These are phyloP conservation scores for Biscogniauxia sp. DNA, from an alignment of 2,329 filamentous ascomycete species.

Conservation along the genomic window DNA sequence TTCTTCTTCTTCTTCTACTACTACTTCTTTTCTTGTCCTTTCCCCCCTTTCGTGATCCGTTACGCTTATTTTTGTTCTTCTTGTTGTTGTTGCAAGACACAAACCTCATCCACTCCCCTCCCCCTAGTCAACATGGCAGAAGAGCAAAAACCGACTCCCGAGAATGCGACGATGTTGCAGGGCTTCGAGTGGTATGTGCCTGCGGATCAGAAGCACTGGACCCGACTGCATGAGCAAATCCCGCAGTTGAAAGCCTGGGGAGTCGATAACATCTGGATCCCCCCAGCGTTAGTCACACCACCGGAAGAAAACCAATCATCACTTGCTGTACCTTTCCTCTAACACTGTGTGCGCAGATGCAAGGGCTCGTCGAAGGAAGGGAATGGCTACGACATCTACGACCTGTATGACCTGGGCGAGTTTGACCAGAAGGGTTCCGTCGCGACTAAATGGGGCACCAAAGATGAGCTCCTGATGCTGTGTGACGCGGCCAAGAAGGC, in stretches of 20 bases:
- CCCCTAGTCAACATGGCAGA: conserved; percentile 15
- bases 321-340: conserved; percentile 1
- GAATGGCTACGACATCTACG: conserved; percentile 70
- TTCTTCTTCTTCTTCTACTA: background rate
- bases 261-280: conserved; percentile 64
- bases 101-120: background rate
- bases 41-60: background rate
- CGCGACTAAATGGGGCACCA: conserved; percentile 67
- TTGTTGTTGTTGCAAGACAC: background rate
- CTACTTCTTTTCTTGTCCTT: background rate
- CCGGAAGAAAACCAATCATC: background rate
- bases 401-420: conserved; percentile 68
- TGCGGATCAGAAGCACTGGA: conserved; percentile 59
- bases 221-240: conserved; percentile 51
- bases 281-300: conserved; percentile 47
- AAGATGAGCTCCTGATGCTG: conserved; percentile 57
- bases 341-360: conserved; percentile 37
- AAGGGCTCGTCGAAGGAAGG: conserved; percentile 60
- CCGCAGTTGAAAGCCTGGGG: conserved; percentile 57
- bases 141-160: conserved; percentile 19
- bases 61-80: background rate
- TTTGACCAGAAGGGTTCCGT: conserved; percentile 66
- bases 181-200: conserved; percentile 73
- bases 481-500: conserved; percentile 47
- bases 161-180: conserved; percentile 45